Evolutionary conservation across 768 basidiomycete species (phyloP).

Genomic region (Boletus rufocinnamomeus): DNA sequence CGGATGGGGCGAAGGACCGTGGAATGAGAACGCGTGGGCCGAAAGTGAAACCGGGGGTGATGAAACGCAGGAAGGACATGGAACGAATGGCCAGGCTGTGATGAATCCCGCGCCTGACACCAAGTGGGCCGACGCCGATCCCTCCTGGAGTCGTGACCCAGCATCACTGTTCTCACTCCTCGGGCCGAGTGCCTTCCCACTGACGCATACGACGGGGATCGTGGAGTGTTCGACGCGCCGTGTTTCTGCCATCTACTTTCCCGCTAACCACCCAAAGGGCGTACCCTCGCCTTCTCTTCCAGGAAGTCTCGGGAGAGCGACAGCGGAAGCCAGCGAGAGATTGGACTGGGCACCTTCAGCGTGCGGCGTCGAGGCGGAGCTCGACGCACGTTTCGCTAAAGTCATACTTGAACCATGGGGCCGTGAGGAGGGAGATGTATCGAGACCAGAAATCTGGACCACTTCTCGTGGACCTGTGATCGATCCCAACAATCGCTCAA

Average conservation of each 20-base stretch:
- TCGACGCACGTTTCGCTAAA: conserved; percentile 49
- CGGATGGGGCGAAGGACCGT: conserved; percentile 15
- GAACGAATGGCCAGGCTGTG: neutral
- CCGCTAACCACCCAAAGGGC: conserved; percentile 30
- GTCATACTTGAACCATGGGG: conserved; percentile 60
- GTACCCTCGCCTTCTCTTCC: neutral
- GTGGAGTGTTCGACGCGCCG: conserved; percentile 67
- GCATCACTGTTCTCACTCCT: conserved; percentile 43
- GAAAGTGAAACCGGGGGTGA: conserved; percentile 7
- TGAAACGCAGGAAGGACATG: conserved; percentile 13
- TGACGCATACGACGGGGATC: conserved; percentile 64
- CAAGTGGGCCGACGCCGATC: conserved; percentile 19
- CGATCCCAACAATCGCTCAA: conserved; percentile 21
- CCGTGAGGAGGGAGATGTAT: conserved; percentile 41
- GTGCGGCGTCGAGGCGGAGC: conserved; percentile 44
- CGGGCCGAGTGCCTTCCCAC: conserved; percentile 57
- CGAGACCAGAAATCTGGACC: conserved; percentile 36
- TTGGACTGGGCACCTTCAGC: conserved; percentile 24
- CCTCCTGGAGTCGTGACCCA: conserved; percentile 29
- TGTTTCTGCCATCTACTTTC: conserved; percentile 48
- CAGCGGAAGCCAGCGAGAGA: conserved; percentile 11
- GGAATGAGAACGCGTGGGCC: conserved; percentile 13
- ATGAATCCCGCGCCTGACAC: neutral
- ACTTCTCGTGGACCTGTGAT: conserved; percentile 42
- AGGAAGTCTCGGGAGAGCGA: neutral